phyloP scores from a whole-genome alignment of 176 grass and related monocot species.

The Phoenix dactylifera region DNA sequence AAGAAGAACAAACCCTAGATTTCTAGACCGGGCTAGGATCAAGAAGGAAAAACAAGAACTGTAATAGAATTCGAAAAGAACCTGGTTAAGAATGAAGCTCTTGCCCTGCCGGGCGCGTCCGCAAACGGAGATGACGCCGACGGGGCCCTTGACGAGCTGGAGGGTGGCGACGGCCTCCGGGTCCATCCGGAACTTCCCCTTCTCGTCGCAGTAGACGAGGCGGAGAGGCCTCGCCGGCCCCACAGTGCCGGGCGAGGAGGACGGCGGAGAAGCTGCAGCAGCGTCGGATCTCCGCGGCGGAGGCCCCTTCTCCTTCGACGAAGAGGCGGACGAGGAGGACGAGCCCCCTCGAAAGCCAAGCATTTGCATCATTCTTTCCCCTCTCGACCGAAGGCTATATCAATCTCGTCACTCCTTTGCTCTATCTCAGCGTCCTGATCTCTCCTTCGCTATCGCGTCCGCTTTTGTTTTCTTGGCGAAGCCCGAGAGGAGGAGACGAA shows the following conservation, averaged over 20 bases:
- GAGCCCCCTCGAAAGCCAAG: constrained; percentile 47
- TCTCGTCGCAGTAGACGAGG: constrained; percentile 82
- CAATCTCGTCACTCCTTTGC: too few relatives aligned
- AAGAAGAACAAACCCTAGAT: too few relatives aligned
- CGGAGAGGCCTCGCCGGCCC: constrained; percentile 51
- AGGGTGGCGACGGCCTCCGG: constrained; percentile 74
- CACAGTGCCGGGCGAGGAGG: constrained; percentile 8
- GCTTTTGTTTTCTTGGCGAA: too few relatives aligned
- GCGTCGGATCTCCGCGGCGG: not conserved
- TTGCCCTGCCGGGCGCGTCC: constrained; percentile 94
- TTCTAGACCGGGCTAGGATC: too few relatives aligned
- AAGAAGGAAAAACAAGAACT: too few relatives aligned
- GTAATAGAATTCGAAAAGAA: constrained; percentile 4
- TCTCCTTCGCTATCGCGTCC: too few relatives aligned
- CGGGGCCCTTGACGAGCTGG: constrained; percentile 79
- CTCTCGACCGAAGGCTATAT: too few relatives aligned
- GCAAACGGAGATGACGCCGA: constrained; percentile 88
- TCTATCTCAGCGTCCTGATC: too few relatives aligned
- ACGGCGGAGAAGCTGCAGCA: not conserved
- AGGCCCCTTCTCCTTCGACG: constrained; percentile 10
- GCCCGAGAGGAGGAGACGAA: too few relatives aligned
- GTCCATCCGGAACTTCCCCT: constrained; percentile 89
- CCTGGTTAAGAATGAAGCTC: constrained; percentile 99
- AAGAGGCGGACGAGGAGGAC: constrained; percentile 8
- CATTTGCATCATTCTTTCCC: constrained; percentile 47